Base-by-base conservation (phyloP, 805 yeast genomes). In the Candida alai region DNA sequence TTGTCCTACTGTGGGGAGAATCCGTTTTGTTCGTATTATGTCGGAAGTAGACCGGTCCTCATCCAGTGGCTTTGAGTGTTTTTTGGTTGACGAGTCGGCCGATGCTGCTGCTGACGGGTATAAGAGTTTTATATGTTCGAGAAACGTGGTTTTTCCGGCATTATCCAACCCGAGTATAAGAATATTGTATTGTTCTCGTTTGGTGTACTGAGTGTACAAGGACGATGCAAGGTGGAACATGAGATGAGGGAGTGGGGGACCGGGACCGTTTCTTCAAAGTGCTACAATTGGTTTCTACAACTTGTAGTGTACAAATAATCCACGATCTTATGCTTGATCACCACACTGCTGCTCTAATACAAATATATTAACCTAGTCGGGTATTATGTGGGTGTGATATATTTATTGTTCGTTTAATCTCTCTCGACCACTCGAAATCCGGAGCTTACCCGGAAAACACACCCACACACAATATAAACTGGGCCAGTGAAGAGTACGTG, bases 1-100 rank as follows among this genome's bases (percentile, higher is more conserved):
- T 55, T 93, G 98, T 3, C 98, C 98, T 29, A 90, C 94, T 0
- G 98, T 90, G 2, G 98, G 97, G 19, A 84, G 67, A 12, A 88
- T 87, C 39, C 86, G 66, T 35, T 76, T 78, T 15, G 78, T 30
- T 39, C 60, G 62, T 22, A 65, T 28, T 2, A 55, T 41, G 19
- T 49, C 51, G 9, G 48, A 42, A 5, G 61, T 53, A 10, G 45
- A 34, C 11, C 37, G 41, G 15, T 31, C 42, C 9, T 32, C 39
- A 12, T 30, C 30, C 2, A 12, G 14, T 6, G 7, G 30, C 6
- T 34, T 37, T 26, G 19, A 19, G 26, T 13, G 28, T 21, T 21
- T 15, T 19, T 31, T 24, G 36, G 42, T 37, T 29, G 44, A 29
- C 35, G 34, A 30, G 44, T 30, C 28, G 11, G 34, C 37, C 12